A percentile compares a stretch with the other conserved stretches of the same genome.
These are phyloP conservation scores for Diaporthe citrichinensis DNA, from an alignment of 2,329 filamentous ascomycete species.

Conservation along the genomic window DNA sequence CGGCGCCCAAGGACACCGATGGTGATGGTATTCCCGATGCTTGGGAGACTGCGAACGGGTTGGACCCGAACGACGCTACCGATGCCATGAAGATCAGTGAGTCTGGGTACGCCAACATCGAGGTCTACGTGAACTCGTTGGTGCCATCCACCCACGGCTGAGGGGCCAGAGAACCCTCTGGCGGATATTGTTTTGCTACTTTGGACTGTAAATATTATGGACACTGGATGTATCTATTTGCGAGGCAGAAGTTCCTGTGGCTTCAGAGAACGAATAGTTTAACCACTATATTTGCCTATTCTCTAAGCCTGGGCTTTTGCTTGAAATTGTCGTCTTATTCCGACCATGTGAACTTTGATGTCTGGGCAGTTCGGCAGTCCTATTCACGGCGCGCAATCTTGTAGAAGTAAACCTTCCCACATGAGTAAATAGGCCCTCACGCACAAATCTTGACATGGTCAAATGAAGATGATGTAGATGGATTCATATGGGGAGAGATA, in stretches of 20 bases:
- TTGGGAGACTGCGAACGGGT: constrained; percentile 60
- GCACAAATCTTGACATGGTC: neutral
- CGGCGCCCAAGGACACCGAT: constrained; percentile 58
- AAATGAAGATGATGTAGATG: neutral
- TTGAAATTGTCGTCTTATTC: neutral
- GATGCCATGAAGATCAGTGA: constrained; percentile 58
- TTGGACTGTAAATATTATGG: constrained; percentile 14
- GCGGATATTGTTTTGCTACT: neutral
- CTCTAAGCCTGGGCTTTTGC: too few relatives aligned
- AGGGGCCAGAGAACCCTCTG: neutral
- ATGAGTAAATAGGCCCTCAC: too few relatives aligned
- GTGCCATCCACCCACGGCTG: constrained; percentile 45
- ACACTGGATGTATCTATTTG: neutral
- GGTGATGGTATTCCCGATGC: constrained; percentile 65
- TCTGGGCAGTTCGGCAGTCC: too few relatives aligned
- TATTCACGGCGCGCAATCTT: too few relatives aligned
- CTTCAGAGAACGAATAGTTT: neutral
- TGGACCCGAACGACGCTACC: constrained; percentile 54
- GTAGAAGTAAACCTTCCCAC: too few relatives aligned
- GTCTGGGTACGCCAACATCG: constrained; percentile 61
- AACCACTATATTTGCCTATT: neutral
- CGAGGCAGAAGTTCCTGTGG: neutral
- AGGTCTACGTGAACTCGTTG: constrained; percentile 65
- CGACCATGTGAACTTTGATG: neutral
- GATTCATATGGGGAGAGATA: too few relatives aligned